Conservation (phyloP, 345 rosid genomes). For the Chamaenerion angustifolium region DNA sequence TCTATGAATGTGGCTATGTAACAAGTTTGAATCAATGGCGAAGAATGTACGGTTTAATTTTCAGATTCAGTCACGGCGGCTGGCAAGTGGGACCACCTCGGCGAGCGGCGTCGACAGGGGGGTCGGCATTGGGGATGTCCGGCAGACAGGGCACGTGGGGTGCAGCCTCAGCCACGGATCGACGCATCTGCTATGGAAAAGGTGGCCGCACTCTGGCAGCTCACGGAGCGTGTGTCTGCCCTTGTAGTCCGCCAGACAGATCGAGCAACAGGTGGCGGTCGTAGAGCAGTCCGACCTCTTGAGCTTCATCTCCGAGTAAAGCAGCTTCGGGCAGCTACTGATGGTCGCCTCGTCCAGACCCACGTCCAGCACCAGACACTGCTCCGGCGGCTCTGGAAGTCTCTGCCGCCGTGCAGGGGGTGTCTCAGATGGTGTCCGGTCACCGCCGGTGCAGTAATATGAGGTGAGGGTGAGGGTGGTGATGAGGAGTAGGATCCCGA, state of each 20-base stretch:
- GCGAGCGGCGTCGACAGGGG: slow-evolving; percentile 67
- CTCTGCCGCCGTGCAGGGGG: background rate
- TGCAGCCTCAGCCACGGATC: slow-evolving; percentile 76
- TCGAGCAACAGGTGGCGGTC: slow-evolving; percentile 50
- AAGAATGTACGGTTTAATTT: no score
- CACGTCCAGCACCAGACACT: slow-evolving; percentile 6
- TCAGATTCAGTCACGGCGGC: slow-evolving; percentile 11
- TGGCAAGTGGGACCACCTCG: slow-evolving; percentile 61
- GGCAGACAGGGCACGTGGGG: slow-evolving; percentile 65
- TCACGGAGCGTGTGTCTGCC: slow-evolving; percentile 33
- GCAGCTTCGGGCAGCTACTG: slow-evolving; percentile 57
- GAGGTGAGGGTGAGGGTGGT: slow-evolving; percentile 22
- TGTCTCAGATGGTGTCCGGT: slow-evolving; percentile 3
- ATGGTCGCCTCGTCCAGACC: slow-evolving; percentile 73
- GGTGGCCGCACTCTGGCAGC: slow-evolving; percentile 68
- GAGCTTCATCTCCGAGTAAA: slow-evolving; percentile 49
- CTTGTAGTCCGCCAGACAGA: slow-evolving; percentile 81
- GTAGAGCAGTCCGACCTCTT: slow-evolving; percentile 11
- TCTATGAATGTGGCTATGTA: no score
- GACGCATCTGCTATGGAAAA: slow-evolving; percentile 65
- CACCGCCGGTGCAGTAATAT: slow-evolving; percentile 24
- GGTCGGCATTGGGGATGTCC: slow-evolving; percentile 76
- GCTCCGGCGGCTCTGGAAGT: background rate
- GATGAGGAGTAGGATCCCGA: slow-evolving; percentile 25
- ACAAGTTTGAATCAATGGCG: no score